These are phyloP conservation scores for Talaromyces sp. DNA, from an alignment of 2,329 filamentous ascomycete genomes.

Conservation along the genomic window DNA sequence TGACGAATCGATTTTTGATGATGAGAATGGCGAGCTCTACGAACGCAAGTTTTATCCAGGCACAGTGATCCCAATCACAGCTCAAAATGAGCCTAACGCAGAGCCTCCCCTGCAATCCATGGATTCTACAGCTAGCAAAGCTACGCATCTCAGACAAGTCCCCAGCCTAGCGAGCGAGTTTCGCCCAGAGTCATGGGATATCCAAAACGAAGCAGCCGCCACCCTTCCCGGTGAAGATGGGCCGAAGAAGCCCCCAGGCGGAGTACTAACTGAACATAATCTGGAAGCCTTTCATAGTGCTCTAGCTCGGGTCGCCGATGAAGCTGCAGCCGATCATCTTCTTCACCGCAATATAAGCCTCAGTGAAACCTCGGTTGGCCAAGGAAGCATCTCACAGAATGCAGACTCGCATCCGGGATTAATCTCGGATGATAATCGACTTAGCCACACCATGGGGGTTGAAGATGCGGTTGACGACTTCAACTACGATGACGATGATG, in stretches of 20 bases:
- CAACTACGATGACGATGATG: conserved; percentile 58
- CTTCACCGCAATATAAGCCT: conserved; percentile 61
- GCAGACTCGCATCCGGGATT: conserved; percentile 41
- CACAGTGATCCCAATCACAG: conserved; percentile 10
- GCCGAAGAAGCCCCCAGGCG: conserved; percentile 27
- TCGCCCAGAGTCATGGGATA: conserved; percentile 14
- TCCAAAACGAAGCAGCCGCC: conserved; percentile 16
- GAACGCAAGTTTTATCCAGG: conserved; percentile 28
- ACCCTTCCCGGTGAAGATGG: conserved; percentile 30
- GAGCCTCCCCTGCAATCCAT: neutral
- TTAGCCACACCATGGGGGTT: conserved; percentile 39
- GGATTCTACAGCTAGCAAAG: conserved; percentile 8
- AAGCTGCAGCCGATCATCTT: conserved; percentile 70
- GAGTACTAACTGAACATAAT: conserved; percentile 50
- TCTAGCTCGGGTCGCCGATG: conserved; percentile 73
- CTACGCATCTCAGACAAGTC: conserved; percentile 26
- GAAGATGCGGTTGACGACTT: conserved; percentile 43
- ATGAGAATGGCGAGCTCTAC: conserved; percentile 42
- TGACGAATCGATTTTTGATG: conserved; percentile 47
- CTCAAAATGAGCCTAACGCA: neutral
- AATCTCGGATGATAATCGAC: conserved; percentile 46
- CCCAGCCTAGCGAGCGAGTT: conserved; percentile 34
- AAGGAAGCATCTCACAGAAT: conserved; percentile 32
- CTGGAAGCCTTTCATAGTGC: conserved; percentile 76
- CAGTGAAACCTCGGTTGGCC: conserved; percentile 35